A percentile compares a stretch with the other conserved stretches of the same genome.
phyloP scores from a whole-genome alignment of 768 basidiomycete species.

The Podaxis sp. region DNA sequence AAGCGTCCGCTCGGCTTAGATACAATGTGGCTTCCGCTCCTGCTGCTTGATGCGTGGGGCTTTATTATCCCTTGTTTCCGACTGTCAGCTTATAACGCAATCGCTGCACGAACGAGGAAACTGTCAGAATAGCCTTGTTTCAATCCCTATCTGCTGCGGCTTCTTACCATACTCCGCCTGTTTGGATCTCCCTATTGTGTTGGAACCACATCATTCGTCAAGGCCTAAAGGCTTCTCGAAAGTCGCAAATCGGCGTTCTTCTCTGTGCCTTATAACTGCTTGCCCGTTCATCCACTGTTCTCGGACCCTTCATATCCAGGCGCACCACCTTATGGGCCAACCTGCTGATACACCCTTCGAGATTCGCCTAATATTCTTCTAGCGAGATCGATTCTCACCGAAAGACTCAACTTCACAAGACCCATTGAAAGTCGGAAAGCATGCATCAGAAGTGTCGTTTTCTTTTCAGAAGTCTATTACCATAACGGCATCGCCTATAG shows the following conservation, averaged over 20 bases:
- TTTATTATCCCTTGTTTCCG: background rate
- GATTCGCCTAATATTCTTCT: background rate
- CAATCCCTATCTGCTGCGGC: conserved; percentile 9
- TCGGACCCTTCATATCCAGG: background rate
- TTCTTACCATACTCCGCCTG: background rate
- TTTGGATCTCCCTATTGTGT: background rate
- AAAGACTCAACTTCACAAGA: background rate
- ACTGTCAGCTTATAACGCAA: background rate
- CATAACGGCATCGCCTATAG: background rate
- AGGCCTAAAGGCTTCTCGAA: background rate
- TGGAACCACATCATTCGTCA: background rate
- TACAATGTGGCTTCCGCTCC: background rate
- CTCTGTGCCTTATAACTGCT: background rate
- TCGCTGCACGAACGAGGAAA: background rate
- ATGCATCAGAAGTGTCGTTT: background rate
- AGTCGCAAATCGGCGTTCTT: background rate
- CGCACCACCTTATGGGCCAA: background rate
- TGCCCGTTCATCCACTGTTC: background rate
- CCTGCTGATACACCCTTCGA: background rate
- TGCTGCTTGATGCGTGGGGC: background rate
- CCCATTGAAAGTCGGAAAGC: background rate
- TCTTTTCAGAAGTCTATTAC: background rate
- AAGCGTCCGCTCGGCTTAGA: background rate
- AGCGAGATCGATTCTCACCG: background rate
- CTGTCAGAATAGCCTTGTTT: background rate